phyloP scores from a whole-genome alignment of 2,329 filamentous ascomycete species.

The Chaetomium sp. region DNA sequence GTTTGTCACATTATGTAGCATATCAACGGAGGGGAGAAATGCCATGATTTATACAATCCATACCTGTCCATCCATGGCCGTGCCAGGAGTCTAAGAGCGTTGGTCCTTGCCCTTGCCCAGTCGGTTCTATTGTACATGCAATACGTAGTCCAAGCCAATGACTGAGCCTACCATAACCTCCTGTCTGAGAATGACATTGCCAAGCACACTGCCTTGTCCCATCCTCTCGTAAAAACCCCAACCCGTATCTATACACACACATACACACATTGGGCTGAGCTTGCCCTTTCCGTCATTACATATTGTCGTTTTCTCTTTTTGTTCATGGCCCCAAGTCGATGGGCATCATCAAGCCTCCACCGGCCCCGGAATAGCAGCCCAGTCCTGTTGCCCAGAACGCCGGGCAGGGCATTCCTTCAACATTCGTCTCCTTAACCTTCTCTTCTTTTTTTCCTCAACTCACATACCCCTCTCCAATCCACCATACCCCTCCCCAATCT shows the following conservation, averaged over 20 bases:
- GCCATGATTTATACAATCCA: background rate
- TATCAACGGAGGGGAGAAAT: conserved; percentile 2
- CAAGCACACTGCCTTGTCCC: background rate
- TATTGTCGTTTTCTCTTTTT: too few relatives aligned
- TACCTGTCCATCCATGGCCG: background rate
- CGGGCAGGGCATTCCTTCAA: too few relatives aligned
- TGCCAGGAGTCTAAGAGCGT: conserved; percentile 7
- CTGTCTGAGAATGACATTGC: too few relatives aligned
- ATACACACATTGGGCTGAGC: too few relatives aligned
- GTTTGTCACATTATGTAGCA: too few relatives aligned
- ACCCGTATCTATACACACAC: background rate
- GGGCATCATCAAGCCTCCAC: too few relatives aligned
- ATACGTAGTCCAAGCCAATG: background rate
- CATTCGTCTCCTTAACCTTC: too few relatives aligned
- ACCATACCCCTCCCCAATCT: background rate
- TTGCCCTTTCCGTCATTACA: too few relatives aligned
- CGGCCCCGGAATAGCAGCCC: too few relatives aligned
- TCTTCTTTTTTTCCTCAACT: background rate
- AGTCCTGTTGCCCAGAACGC: too few relatives aligned
- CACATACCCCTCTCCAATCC: background rate
- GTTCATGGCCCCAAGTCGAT: too few relatives aligned
- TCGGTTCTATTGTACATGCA: conserved; percentile 8
- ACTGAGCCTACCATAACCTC: too few relatives aligned
- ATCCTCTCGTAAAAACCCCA: background rate
- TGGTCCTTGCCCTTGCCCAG: background rate